Base-by-base conservation (phyloP, 768 basidiomycete genomes). In the Gymnopilus dilepis region DNA sequence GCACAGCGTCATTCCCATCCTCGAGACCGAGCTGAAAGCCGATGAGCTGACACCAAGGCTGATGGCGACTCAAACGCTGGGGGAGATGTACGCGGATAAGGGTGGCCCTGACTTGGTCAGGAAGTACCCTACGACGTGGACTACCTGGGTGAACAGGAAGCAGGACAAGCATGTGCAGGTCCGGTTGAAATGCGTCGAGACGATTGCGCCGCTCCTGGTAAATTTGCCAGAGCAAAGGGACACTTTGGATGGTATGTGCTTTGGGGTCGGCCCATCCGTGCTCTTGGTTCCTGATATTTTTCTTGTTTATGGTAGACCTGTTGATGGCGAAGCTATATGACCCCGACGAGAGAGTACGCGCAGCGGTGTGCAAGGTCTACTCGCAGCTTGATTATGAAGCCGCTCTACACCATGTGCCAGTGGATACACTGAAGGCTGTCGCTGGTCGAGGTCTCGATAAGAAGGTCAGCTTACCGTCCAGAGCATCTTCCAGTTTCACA, bases 341-440 rank as follows among this genome's bases (percentile, higher is more conserved):
- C 73, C 89, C 93, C 0, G 97, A 99, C 64, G 97, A 98, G 61
- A 92, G 88, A 69, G 89, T 99, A 41, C 86, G 97, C 28, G 86
- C 91, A 6, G 89, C 94, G 0, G 87, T 88, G 0, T 97, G 95
- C 79, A 88, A 84, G 68, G 75, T 93, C 11, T 94, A 94, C 65
- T 86, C 88, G 1, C 84, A 88, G 57, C 76, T 99, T 11, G 96
- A 98, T 72, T 98, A 94, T 69, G 97, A 99, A 74, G 91, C 90
- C 0, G 91, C 88, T 0, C 72, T 95, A 31, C 95, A 97, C 70
- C 88, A 94, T 67, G 87, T 96, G 28, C 84, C 86, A 8, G 81
- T 82, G 61, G 70, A 72, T 0, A 87, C 89, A 52, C 76, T 98
- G 47, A 79, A 82, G 13, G 78, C 76, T 3, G 75, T 99, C 0